Conservation (phyloP, 345 rosid species). For the Populus pruinosa region DNA sequence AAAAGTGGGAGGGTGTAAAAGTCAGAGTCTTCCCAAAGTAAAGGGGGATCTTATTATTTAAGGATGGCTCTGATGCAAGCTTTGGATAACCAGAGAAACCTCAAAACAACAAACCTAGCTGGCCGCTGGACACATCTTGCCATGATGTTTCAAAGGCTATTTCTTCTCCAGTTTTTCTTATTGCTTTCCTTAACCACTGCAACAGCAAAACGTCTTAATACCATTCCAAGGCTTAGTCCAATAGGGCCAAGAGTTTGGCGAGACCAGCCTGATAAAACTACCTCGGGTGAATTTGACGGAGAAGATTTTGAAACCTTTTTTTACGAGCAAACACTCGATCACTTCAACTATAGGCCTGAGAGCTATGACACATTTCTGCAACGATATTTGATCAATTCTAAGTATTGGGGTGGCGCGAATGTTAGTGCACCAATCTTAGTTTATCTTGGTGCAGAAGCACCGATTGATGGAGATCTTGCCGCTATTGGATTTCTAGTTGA, state of each 20-base stretch:
- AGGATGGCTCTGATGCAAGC: not conserved
- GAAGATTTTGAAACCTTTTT: slow-evolving; percentile 27
- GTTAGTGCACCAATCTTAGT: slow-evolving; percentile 35
- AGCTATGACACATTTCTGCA: slow-evolving; percentile 38
- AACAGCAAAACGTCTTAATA: not conserved
- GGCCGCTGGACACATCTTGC: not conserved
- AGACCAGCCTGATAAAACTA: not conserved
- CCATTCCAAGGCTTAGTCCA: slow-evolving; percentile 37
- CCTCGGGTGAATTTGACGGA: not conserved
- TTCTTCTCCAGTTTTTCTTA: not conserved
- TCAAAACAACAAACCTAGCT: not conserved
- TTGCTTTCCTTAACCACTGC: not conserved
- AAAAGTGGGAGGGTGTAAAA: not conserved
- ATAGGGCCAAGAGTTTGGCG: slow-evolving; percentile 6
- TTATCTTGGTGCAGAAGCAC: slow-evolving; percentile 34
- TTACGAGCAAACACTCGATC: slow-evolving; percentile 49
- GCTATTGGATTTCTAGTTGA: slow-evolving; percentile 29
- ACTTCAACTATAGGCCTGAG: slow-evolving; percentile 44
- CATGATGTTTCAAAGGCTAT: slow-evolving; percentile 1
- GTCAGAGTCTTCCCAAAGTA: not conserved
- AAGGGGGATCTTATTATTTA: not conserved
- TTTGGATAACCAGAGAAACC: not conserved
- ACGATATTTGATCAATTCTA: slow-evolving; percentile 32
- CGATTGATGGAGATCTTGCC: slow-evolving; percentile 5
- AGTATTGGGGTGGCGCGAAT: slow-evolving; percentile 40